Evolutionary conservation across 208 protist genomes (phyloP).

Genomic region (Wallacemonas collosoma): DNA sequence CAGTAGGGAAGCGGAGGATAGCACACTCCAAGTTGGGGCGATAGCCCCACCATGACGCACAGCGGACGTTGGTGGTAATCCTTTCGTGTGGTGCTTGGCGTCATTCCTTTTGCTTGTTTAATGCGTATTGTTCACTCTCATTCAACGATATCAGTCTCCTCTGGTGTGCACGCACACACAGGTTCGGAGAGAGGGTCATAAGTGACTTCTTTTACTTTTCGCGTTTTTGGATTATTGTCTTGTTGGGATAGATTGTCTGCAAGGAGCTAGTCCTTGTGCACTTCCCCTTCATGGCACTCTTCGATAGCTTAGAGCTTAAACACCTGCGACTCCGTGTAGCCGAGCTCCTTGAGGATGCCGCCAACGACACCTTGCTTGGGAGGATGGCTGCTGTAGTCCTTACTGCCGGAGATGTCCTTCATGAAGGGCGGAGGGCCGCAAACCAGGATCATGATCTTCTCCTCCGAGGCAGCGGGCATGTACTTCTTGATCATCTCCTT

Average conservation of each 20-base stretch:
- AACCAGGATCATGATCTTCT: slow-evolving; percentile 56
- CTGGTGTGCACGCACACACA: too few relatives aligned
- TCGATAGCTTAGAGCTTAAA: slow-evolving; percentile 68
- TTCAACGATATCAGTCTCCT: too few relatives aligned
- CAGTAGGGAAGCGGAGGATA: too few relatives aligned
- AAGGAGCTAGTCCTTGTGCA: too few relatives aligned
- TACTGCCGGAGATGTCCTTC: slow-evolving; percentile 71
- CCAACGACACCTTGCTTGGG: slow-evolving; percentile 62
- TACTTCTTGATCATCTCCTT: slow-evolving; percentile 59
- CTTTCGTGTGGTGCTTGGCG: too few relatives aligned
- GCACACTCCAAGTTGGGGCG: too few relatives aligned
- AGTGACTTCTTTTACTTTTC: background rate
- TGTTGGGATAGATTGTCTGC: background rate
- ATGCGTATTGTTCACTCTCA: too few relatives aligned
- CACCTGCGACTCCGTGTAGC: slow-evolving; percentile 62
- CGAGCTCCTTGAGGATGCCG: slow-evolving; percentile 76
- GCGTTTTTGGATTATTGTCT: background rate
- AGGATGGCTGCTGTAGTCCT: slow-evolving; percentile 56
- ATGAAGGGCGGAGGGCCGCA: slow-evolving; percentile 81
- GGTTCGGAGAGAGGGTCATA: too few relatives aligned
- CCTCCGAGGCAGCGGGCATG: slow-evolving; percentile 55
- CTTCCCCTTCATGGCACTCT: background rate
- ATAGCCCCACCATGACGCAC: too few relatives aligned
- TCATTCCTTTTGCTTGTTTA: too few relatives aligned
- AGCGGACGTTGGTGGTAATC: too few relatives aligned